A percentile compares a stretch with the other conserved stretches of the same genome.
These are phyloP conservation scores for Xylariaceae sp. DNA, from an alignment of 2,329 filamentous ascomycete species.

Conservation along the genomic window DNA sequence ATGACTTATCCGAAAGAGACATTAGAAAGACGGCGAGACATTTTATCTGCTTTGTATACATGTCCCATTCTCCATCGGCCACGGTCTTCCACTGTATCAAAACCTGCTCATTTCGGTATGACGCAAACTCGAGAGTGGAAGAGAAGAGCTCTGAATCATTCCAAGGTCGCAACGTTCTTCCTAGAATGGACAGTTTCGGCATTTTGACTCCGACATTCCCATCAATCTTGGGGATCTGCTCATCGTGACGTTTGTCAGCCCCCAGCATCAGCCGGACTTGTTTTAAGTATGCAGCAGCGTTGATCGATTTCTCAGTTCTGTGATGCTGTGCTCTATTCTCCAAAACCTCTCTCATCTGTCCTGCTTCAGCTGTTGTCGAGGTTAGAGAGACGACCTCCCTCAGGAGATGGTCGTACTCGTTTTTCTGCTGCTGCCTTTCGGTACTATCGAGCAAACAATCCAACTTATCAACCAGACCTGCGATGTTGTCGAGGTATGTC, in stretches of 20 bases:
- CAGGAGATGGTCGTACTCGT: slow-evolving; percentile 13
- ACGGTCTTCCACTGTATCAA: slow-evolving; percentile 20
- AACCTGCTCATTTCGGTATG: slow-evolving; percentile 13
- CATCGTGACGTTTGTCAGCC: slow-evolving; percentile 20
- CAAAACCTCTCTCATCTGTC: slow-evolving; percentile 16
- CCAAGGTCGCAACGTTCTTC: slow-evolving; percentile 5
- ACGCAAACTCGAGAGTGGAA: slow-evolving; percentile 16
- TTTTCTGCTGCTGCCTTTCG: slow-evolving; percentile 12
- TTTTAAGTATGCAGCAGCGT: slow-evolving; percentile 19
- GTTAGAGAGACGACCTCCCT: slow-evolving; percentile 19
- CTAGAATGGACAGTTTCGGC: slow-evolving; percentile 4
- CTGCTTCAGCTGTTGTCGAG: slow-evolving; percentile 14
- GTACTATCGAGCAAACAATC: slow-evolving; percentile 17
- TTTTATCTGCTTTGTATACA: slow-evolving; percentile 17
- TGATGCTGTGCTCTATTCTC: slow-evolving; percentile 1
- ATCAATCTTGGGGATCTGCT: slow-evolving; percentile 11
- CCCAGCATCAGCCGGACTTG: slow-evolving; percentile 19
- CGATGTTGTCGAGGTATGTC: slow-evolving; percentile 13
- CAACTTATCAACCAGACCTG: slow-evolving; percentile 10
- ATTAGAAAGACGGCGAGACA: slow-evolving; percentile 14
- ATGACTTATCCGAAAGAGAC: slow-evolving; percentile 17
- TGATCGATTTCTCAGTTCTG: slow-evolving; percentile 8
- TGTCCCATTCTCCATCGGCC: slow-evolving; percentile 11
- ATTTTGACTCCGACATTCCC: slow-evolving; percentile 1
- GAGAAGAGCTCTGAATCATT: not conserved